phyloP scores from a whole-genome alignment of 176 grass and related monocot genomes.

The Rhynchospora tenuis region DNA sequence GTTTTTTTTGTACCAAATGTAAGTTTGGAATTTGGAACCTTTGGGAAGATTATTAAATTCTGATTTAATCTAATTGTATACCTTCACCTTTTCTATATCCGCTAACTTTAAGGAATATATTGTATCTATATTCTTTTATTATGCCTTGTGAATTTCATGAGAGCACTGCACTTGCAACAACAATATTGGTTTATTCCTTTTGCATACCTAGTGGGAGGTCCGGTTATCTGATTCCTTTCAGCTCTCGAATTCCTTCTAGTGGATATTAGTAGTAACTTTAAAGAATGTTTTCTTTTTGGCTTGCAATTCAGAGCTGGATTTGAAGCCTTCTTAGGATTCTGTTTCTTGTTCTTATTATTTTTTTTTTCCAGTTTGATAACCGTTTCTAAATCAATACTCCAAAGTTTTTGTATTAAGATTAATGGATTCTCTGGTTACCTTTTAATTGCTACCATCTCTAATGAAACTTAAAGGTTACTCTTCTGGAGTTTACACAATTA shows the following conservation, averaged over 20 bases:
- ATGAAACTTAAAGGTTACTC: neutral
- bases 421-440: neutral
- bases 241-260: conserved; percentile 2
- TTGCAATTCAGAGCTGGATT: neutral
- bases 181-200: conserved; percentile 9
- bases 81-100: neutral
- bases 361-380: neutral
- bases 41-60: neutral
- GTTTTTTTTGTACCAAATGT: neutral
- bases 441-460: neutral
- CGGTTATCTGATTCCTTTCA: neutral
- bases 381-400: neutral
- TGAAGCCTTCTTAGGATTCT: neutral
- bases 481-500: neutral
- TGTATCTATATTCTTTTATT: conserved; percentile 1
- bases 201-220: neutral
- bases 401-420: neutral
- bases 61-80: neutral
- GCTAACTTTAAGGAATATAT: conserved; percentile 2
- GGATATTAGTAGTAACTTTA: neutral
- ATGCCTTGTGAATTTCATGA: conserved; percentile 17
- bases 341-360: neutral
- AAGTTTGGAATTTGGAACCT: neutral
- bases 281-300: neutral
- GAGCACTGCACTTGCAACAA: neutral